phyloP scores from a whole-genome alignment of 2,329 filamentous ascomycete species.

The Pezicula neosporulosa region DNA sequence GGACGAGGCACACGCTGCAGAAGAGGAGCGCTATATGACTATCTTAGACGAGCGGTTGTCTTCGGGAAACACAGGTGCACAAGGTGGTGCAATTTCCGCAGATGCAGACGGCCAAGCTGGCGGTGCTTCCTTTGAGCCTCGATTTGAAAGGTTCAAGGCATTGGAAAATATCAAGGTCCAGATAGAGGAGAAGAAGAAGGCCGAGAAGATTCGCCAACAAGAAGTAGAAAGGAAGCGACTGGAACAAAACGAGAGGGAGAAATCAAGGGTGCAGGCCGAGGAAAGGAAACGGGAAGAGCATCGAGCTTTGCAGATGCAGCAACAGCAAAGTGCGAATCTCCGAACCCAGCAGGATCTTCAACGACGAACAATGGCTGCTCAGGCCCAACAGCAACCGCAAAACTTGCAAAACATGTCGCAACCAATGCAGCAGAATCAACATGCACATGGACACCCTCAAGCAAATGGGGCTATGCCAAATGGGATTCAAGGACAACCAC shows the following conservation, averaged over 20 bases:
- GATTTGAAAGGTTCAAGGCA: constrained; percentile 89
- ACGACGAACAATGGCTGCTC: constrained; percentile 9
- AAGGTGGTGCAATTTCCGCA: constrained; percentile 52
- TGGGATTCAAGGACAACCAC: constrained; percentile 30
- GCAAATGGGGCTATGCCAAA: constrained; percentile 38
- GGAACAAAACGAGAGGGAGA: constrained; percentile 43
- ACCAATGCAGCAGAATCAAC: constrained; percentile 36
- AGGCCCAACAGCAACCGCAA: constrained; percentile 29
- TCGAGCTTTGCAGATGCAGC: constrained; percentile 35
- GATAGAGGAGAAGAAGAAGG: constrained; percentile 72
- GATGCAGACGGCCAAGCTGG: constrained; percentile 72
- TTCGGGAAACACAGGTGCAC: constrained; percentile 48
- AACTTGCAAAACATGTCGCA: constrained; percentile 26
- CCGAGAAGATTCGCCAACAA: constrained; percentile 66
- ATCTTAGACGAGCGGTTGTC: constrained; percentile 81
- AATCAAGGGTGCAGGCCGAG: constrained; percentile 30
- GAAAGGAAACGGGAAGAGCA: constrained; percentile 8
- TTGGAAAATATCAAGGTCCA: constrained; percentile 80
- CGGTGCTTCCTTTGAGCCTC: constrained; percentile 72
- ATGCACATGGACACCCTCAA: constrained; percentile 42
- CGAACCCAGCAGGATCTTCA: constrained; percentile 26
- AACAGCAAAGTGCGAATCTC: constrained; percentile 12
- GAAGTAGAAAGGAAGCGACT: constrained; percentile 43
- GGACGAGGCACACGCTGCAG: constrained; percentile 87
- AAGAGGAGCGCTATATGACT: constrained; percentile 89